These are phyloP conservation scores for Podaxis sp. DNA, from an alignment of 768 basidiomycete genomes.

Conservation along the genomic window DNA sequence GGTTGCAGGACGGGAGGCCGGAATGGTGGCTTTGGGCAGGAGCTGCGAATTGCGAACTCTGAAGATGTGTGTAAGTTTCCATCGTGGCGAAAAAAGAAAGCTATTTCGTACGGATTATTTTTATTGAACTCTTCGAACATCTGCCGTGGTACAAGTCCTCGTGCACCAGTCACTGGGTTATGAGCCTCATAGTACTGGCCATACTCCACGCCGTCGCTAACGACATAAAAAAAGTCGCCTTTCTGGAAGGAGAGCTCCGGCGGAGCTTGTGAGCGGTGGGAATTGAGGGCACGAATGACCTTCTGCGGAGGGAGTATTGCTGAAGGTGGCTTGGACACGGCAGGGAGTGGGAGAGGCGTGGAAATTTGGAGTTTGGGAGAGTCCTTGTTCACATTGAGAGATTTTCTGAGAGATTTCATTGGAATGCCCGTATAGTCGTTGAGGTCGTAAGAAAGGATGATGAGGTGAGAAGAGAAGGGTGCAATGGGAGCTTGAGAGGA, in stretches of 20 bases:
- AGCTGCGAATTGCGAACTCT: conserved; percentile 43
- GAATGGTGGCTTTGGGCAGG: conserved; percentile 16
- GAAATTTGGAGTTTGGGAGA: conserved; percentile 60
- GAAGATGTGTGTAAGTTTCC: conserved; percentile 9
- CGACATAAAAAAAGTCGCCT: conserved; percentile 98
- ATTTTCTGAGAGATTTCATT: conserved; percentile 85
- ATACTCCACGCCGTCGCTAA: conserved; percentile 59
- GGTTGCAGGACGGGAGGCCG: conserved; percentile 17
- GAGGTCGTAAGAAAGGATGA: conserved; percentile 4
- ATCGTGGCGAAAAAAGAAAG: conserved; percentile 8
- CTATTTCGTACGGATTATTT: conserved; percentile 50
- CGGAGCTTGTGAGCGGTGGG: conserved; percentile 65
- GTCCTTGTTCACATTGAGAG: conserved; percentile 65
- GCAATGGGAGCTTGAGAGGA: conserved; percentile 1
- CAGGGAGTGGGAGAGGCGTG: conserved; percentile 60
- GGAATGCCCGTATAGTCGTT: conserved; percentile 5
- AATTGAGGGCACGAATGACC: conserved; percentile 81
- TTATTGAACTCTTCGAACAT: conserved; percentile 92
- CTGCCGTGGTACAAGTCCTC: conserved; percentile 83
- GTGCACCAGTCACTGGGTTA: conserved; percentile 86
- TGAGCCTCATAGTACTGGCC: conserved; percentile 88
- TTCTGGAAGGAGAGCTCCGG: conserved; percentile 86
- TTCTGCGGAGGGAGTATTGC: conserved; percentile 86
- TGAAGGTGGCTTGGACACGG: conserved; percentile 65
- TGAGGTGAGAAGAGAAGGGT: conserved; percentile 11